Evolutionary conservation across 306 rosid genomes (phyloP).

Genomic region (Ormosia emarginata): DNA sequence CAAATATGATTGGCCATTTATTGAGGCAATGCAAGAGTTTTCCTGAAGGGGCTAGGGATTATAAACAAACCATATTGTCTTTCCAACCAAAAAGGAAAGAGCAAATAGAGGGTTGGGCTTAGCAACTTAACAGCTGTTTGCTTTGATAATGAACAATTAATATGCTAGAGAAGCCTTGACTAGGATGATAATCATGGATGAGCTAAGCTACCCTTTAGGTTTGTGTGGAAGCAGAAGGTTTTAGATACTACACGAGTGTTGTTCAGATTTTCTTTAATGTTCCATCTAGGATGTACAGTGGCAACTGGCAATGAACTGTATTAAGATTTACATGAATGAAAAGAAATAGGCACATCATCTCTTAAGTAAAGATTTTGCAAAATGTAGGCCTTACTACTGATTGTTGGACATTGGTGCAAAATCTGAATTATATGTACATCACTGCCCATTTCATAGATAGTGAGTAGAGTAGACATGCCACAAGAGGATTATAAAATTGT

Average conservation of each 20-base stretch:
- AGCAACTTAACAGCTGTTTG: neutral
- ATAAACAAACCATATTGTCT: neutral
- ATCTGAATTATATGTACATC: neutral
- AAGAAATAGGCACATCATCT: neutral
- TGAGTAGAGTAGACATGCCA: neutral
- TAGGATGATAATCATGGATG: neutral
- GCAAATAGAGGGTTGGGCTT: neutral
- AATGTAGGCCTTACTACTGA: neutral
- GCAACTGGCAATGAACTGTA: neutral
- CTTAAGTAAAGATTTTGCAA: neutral
- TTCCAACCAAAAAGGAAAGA: neutral
- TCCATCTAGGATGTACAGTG: neutral
- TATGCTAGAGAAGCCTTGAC: neutral
- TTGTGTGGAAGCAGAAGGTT: neutral
- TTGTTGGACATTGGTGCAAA: neutral
- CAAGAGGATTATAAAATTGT: neutral
- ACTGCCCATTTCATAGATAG: neutral
- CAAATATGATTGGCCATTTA: neutral
- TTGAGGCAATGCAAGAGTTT: neutral
- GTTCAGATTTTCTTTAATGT: neutral
- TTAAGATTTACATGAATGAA: neutral
- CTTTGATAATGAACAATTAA: conserved; percentile 3
- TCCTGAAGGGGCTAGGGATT: neutral
- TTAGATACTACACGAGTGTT: neutral
- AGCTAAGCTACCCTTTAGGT: neutral